Percentiles rank a stretch among this genome's conserved stretches.
These are phyloP conservation scores for Aureobasidium vineae DNA, from an alignment of 2,329 filamentous ascomycete species.

Conservation along the genomic window DNA sequence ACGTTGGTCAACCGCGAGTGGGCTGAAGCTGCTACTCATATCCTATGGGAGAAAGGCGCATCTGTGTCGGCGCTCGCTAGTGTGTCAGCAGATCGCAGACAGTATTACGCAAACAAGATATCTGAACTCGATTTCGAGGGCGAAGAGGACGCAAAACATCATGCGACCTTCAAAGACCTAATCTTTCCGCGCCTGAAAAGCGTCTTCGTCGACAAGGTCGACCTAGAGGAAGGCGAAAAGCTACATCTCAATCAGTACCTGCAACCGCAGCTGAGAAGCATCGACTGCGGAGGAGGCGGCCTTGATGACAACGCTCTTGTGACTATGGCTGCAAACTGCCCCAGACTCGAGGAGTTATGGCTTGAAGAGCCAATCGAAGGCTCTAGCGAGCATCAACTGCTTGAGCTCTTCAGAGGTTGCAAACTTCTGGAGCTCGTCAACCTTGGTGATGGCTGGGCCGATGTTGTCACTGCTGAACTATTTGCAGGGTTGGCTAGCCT, in stretches of 20 bases:
- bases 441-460: not conserved
- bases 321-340: not conserved
- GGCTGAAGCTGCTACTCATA: not conserved
- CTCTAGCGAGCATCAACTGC: not conserved
- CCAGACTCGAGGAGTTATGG: not conserved
- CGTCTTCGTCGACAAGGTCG: not conserved
- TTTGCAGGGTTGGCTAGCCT: not conserved
- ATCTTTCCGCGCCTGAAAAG: not conserved
- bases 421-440: not conserved
- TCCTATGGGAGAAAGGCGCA: not conserved
- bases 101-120: not conserved
- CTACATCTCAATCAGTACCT: slow-evolving; percentile 1
- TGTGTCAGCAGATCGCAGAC: not conserved
- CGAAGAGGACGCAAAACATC: not conserved
- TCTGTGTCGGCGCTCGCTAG: not conserved
- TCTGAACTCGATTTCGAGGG: not conserved
- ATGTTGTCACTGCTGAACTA: not conserved
- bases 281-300: not conserved
- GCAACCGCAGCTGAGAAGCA: not conserved
- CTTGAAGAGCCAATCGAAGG: not conserved
- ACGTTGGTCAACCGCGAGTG: not conserved
- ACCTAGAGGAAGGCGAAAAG: not conserved
- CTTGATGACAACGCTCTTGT: not conserved
- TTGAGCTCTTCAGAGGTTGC: not conserved
- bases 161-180: not conserved